Base-by-base conservation (phyloP, 2,329 filamentous ascomycete genomes). In the Geosmithia putterillii region DNA sequence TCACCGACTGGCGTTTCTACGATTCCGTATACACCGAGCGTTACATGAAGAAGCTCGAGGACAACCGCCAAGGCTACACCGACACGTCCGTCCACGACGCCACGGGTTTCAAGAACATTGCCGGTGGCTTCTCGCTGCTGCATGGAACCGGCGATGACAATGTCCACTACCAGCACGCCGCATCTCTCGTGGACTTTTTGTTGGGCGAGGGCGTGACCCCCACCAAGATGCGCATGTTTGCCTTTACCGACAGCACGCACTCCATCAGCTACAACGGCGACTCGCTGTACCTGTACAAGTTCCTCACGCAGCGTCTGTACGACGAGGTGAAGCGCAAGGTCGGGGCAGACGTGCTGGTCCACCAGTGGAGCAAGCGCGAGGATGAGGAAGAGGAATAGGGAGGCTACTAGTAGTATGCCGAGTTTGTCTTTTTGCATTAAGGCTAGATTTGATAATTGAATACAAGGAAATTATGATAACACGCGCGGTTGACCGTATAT, bases 91-190 rank as follows among this genome's bases (percentile, higher is more conserved):
- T 84, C 2, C 69, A 70, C 45, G 66, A 75, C 3, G 57, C 67
- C 0, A 63, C 64, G 0, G 80, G 81, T 0, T 85, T 85, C 66
- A 74, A 75, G 60, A 72, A 72, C 42, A 67, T 81, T 8, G 63
- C 64, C 0, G 81, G 81, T 3, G 69, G 72, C 2, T 75, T 82
- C 47, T 62, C 77, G 5, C 66, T 85, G 38, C 70, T 79, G 47
- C 81, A 85, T 52, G 81, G 80, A 0, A 75, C 76, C 0, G 79
- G 78, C 0, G 81, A 85, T 48, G 81, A 84, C 51, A 85, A 85
- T 42, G 81, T 84, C 14, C 81, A 85, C 53, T 83, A 81, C 54
- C 79, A 84, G 59, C 76, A 85, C 47, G 53, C 72, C 0, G 79
- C 79, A 0, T 76, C 72, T 1, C 57, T 85, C 28, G 61, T 78